Percentiles rank a stretch among this genome's conserved stretches.
Evolutionary conservation across 139 green algal species (phyloP).

Genomic region (Pseudopediastrum boryanum): DNA sequence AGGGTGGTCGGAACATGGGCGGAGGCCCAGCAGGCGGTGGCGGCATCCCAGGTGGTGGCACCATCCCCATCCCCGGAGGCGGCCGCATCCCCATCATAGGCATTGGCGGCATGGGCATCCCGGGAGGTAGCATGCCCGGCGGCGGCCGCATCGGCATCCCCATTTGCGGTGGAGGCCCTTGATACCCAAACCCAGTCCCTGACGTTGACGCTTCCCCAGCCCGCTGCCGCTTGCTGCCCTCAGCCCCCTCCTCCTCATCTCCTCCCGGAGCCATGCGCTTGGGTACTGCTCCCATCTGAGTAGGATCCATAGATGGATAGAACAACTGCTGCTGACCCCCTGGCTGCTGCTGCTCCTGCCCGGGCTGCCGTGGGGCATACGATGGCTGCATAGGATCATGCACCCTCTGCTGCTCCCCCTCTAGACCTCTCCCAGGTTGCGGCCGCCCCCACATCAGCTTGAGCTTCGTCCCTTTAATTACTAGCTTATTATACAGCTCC

Average conservation of each 20-base stretch:
- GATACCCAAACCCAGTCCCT: background rate
- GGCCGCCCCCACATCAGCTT: constrained; percentile 93
- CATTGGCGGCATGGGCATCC: background rate
- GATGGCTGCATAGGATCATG: constrained; percentile 44
- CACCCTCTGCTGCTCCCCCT: background rate
- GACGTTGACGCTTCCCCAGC: background rate
- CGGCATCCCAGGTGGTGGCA: background rate
- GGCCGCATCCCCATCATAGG: background rate
- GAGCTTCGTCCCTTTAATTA: constrained; percentile 82
- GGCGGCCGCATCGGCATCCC: background rate
- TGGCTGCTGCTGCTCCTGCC: constrained; percentile 11
- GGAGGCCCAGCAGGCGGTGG: too few species aligned
- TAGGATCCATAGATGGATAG: constrained; percentile 61
- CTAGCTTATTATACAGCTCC: constrained; percentile 70
- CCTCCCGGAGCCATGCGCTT: background rate
- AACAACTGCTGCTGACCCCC: constrained; percentile 16
- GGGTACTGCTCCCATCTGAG: constrained; percentile 49
- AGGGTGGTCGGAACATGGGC: too few species aligned
- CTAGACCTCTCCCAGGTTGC: constrained; percentile 37
- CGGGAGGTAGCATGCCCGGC: background rate
- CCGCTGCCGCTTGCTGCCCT: constrained; percentile 33
- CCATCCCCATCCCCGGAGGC: background rate
- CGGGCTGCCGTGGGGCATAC: background rate
- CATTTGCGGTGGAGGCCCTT: background rate
- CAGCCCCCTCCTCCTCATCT: constrained; percentile 4